Base-by-base conservation (phyloP, 345 rosid species). In the Physaria fendleri region DNA sequence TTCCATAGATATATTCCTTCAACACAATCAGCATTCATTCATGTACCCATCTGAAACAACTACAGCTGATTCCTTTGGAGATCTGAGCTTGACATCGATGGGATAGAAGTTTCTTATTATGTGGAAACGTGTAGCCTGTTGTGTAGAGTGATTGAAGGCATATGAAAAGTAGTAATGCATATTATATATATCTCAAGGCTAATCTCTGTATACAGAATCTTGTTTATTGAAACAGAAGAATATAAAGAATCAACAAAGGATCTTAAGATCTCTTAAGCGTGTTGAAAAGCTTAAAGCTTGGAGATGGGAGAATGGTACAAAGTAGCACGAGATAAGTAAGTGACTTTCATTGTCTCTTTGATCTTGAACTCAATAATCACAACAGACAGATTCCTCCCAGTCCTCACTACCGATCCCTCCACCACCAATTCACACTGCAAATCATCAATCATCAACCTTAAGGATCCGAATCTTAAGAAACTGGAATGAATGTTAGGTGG, bases 341-440 rank as follows among this genome's bases (percentile, higher is more conserved):
- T 71, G 51, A 85, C 78, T 70, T 80, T 79, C 59, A 54, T 74
- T 7, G 84, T 65, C 29, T 78, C 57, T 62, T 74, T 80, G 68
- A 80, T 68, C 67, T 74, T 87, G 65, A 82, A 83, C 27, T 78
- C 85, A 29, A 82, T 49, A 5, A 69, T 66, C 51, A 87, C 82
- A 13, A 81, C 76, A 2, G 85, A 80, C 61, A 87, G 37, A 53
- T 85, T 87, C 61, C 84, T 87, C 66, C 95, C 95, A n/a, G 83
- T 79, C 76, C 83, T 80, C 52, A 79, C 78, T 13, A 83, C 68
- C 6, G 84, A 63, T 34, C 75, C 95, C 4, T 90, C 84, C 14
- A 83, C 77, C 17, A 75, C 40, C 77, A 85, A 12, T 72, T 74
- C 81, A 28, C 57, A 66, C 95, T 85, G 78, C 49, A 57, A 47